Percentiles rank a stretch among this genome's conserved stretches.
phyloP scores from a whole-genome alignment of 2,329 filamentous ascomycete genomes.

The Sporothrix dimorphospora region DNA sequence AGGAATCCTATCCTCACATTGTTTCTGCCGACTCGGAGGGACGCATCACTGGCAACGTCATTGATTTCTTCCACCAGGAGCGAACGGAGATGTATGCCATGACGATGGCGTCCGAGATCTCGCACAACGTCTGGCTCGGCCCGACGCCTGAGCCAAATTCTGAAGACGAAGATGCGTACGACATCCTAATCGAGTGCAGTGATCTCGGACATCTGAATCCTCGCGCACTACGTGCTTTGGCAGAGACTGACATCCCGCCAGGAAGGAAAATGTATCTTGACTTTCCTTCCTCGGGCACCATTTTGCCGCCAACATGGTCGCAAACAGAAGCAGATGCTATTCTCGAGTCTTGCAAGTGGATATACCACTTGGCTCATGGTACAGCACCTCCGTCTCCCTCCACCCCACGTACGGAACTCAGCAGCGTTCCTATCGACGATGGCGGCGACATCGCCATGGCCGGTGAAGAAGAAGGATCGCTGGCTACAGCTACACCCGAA shows the following conservation, averaged over 20 bases:
- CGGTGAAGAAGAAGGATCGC: constrained; percentile 29
- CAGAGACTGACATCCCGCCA: constrained; percentile 54
- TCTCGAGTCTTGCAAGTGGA: constrained; percentile 85
- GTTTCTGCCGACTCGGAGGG: constrained; percentile 76
- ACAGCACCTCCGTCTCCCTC: constrained; percentile 41
- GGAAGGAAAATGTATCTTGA: constrained; percentile 58
- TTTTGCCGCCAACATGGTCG: constrained; percentile 81
- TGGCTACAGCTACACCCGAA: constrained; percentile 35
- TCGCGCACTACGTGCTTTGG: constrained; percentile 64
- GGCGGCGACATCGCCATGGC: constrained; percentile 56
- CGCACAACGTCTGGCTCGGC: constrained; percentile 86
- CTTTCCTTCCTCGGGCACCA: constrained; percentile 93
- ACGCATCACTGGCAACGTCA: constrained; percentile 71
- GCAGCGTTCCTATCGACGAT: constrained; percentile 38
- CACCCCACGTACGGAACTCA: constrained; percentile 34
- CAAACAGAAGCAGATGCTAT: constrained; percentile 82
- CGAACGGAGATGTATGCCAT: constrained; percentile 90
- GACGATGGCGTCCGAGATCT: constrained; percentile 87
- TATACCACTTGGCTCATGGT: constrained; percentile 79
- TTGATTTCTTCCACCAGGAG: constrained; percentile 91
- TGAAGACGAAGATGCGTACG: constrained; percentile 66
- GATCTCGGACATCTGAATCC: constrained; percentile 80
- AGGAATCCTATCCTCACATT: constrained; percentile 68
- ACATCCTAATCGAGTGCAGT: constrained; percentile 85
- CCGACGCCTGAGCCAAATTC: constrained; percentile 74